A percentile compares a stretch with the other conserved stretches of the same genome.
phyloP scores from a whole-genome alignment of 1,139 yeast genomes.

The Yamadazyma diddensiae region DNA sequence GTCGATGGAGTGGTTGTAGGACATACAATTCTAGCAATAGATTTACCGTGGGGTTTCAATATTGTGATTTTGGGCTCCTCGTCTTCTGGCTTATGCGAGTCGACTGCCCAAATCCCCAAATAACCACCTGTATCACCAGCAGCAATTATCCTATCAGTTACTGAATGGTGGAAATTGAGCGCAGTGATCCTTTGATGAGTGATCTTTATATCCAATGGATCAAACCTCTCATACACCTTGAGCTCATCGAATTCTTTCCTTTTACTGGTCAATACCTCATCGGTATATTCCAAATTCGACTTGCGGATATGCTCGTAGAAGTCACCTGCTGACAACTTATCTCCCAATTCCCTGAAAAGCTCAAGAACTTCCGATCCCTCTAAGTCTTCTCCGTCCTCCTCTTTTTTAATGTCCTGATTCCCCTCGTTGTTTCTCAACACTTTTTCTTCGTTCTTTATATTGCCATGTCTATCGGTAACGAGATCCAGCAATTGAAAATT shows the following conservation, averaged over 20 bases:
- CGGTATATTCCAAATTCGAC: conserved; percentile 22
- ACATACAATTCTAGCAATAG: conserved; percentile 62
- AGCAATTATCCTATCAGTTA: conserved; percentile 56
- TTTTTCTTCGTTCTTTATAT: conserved; percentile 27
- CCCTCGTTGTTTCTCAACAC: conserved; percentile 26
- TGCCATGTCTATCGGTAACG: conserved; percentile 42
- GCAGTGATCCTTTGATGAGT: conserved; percentile 73
- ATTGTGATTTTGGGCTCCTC: conserved; percentile 55
- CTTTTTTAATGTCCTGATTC: conserved; percentile 14
- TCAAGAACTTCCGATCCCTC: conserved; percentile 35
- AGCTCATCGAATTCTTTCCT: conserved; percentile 53
- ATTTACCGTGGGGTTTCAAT: conserved; percentile 73
- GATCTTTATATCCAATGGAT: conserved; percentile 69
- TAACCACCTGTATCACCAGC: conserved; percentile 89
- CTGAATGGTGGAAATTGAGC: conserved; percentile 72
- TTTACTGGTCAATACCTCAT: conserved; percentile 40
- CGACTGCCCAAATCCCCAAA: conserved; percentile 87
- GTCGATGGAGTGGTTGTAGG: conserved; percentile 49
- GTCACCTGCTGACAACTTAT: conserved; percentile 73
- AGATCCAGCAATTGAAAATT: conserved; percentile 61
- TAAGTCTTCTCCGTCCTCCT: conserved; percentile 21
- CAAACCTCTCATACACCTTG: conserved; percentile 51
- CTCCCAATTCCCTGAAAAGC: conserved; percentile 44
- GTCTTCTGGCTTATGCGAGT: conserved; percentile 25
- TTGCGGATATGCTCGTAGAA: conserved; percentile 55